These are phyloP conservation scores for Exophiala sideris DNA, from an alignment of 2,329 filamentous ascomycete genomes.

Conservation along the genomic window DNA sequence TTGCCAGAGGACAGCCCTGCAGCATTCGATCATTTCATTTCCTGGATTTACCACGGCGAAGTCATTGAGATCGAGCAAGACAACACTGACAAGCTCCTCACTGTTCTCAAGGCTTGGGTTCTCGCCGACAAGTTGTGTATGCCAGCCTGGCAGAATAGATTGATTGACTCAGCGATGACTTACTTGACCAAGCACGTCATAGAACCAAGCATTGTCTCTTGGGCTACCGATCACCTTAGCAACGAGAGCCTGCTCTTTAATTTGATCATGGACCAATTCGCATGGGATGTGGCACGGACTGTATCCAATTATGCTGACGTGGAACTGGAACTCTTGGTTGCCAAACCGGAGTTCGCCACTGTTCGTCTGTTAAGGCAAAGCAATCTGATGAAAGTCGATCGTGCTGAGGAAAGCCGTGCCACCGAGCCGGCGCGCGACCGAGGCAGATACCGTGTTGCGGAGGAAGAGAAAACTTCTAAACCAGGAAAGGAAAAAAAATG, in stretches of 20 bases:
- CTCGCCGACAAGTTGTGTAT: slow-evolving; percentile 17
- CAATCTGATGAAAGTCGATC: too few species aligned
- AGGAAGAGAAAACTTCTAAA: too few species aligned
- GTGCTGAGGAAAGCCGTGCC: too few species aligned
- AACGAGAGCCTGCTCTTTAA: neutral
- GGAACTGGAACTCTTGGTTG: too few species aligned
- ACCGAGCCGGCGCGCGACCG: too few species aligned
- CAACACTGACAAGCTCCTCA: neutral
- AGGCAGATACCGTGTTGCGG: too few species aligned
- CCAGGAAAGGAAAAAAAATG: too few species aligned
- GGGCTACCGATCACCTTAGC: neutral
- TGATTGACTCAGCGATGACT: slow-evolving; percentile 3
- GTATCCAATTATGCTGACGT: slow-evolving; percentile 9
- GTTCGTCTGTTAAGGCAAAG: too few species aligned
- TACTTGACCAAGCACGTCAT: neutral
- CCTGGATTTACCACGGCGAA: slow-evolving; percentile 5
- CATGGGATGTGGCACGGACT: slow-evolving; percentile 6
- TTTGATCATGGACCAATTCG: slow-evolving; percentile 6
- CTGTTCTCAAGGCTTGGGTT: slow-evolving; percentile 5
- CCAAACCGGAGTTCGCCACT: too few species aligned
- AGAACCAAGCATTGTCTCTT: neutral
- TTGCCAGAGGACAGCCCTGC: slow-evolving; percentile 3
- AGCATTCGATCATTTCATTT: slow-evolving; percentile 5
- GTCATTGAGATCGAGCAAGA: neutral
- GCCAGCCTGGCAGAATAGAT: slow-evolving; percentile 6